Evolutionary conservation across 139 green algal genomes (phyloP), one percentile per base, ranked within the genome.

Genomic region (Protoeuglena noctilucae): DNA sequence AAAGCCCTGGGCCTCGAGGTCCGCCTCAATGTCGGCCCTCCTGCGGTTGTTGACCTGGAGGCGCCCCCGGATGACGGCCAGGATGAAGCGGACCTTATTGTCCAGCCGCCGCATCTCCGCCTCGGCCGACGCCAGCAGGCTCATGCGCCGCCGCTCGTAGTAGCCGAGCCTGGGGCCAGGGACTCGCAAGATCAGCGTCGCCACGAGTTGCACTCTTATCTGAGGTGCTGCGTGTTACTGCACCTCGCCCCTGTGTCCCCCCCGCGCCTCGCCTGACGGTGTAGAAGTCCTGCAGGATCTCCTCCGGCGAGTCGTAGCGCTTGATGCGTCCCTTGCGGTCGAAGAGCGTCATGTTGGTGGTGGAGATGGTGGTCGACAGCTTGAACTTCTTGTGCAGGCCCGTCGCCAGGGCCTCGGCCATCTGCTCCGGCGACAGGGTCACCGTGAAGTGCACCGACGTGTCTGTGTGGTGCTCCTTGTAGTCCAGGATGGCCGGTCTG

Each of bases 291-390:
- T 63, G 27, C 30, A 98, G 70, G 55, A 95, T 88, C 43, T 83
- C 62, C 65, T 96, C 84, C 0, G 90, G 79, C 18, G 58, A 71
- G 28, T 78, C 62, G 61, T 96, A 98, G 57, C 83, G 86, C 67
- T 74, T 81, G 72, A 98, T 98, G 2, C 69, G 16, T 40, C 88
- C 88, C 14, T 92, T 66, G 40, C 60, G 43, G 62, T 93, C 77
- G 68, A 97, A 98, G 41, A 96, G 75, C 76, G 94, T 81, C 90
- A 98, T 96, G 81, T 98, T 98, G 65, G 73, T 66, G n/a, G 71
- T 81, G 19, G 70, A 73, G 29, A 96, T 78, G 56, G 85, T 93
- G 53, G 53, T 73, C 19, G 55, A 67, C 6, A 97, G 77, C 75
- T 95, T 95, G 83, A 97, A 93, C 64, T 87, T 92, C 54, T 78